These are phyloP conservation scores for Thalia dealbata DNA, from an alignment of 176 grass and related monocot genomes.

Conservation along the genomic window DNA sequence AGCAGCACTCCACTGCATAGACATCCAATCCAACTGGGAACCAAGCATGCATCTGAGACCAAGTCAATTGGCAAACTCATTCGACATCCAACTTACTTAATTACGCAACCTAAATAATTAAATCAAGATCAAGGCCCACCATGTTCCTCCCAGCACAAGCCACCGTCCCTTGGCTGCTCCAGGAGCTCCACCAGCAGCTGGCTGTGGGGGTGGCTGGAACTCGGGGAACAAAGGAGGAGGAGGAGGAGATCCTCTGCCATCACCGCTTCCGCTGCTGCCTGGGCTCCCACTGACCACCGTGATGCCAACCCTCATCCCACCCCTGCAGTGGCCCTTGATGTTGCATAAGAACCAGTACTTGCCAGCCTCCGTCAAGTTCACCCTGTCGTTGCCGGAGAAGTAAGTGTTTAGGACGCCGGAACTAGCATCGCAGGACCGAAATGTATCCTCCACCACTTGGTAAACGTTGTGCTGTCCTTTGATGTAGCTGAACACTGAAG, in stretches of 20 bases:
- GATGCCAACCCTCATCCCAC: constrained; percentile 67
- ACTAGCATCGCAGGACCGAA: constrained; percentile 37
- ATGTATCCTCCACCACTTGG: constrained; percentile 43
- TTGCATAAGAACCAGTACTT: constrained; percentile 69
- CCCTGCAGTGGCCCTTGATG: constrained; percentile 52
- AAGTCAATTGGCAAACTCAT: too few species aligned
- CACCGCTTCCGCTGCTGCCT: neutral
- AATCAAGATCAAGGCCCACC: too few species aligned
- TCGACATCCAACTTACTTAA: neutral
- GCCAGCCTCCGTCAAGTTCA: constrained; percentile 36
- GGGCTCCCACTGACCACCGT: constrained; percentile 18
- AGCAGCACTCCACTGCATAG: too few species aligned
- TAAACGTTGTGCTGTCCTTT: constrained; percentile 52
- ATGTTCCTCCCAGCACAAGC: neutral
- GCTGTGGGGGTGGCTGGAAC: neutral
- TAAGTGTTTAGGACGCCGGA: constrained; percentile 27
- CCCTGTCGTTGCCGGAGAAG: constrained; percentile 31
- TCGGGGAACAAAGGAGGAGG: neutral
- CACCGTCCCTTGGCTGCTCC: neutral
- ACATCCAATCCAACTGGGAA: too few species aligned
- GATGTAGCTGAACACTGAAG: constrained; percentile 66
- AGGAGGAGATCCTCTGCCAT: neutral
- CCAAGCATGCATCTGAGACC: too few species aligned
- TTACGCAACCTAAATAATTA: neutral
- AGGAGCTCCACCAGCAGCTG: neutral